Base-by-base conservation (phyloP, 805 yeast species). In the Teunomyces barrocoloradensis region DNA sequence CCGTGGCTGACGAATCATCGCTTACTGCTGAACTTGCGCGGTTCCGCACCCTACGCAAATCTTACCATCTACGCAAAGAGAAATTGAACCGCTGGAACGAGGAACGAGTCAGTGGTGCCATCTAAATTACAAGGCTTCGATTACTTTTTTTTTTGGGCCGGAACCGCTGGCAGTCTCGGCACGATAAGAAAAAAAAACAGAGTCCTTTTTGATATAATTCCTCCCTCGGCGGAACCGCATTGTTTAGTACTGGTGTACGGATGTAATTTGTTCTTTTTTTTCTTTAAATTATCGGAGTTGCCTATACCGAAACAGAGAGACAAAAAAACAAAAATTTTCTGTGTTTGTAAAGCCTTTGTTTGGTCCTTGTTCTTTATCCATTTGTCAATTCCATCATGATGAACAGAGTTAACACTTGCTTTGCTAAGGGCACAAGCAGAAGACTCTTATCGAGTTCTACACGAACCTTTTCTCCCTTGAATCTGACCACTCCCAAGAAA, bases 61-160 rank as follows among this genome's bases (percentile, higher is more conserved):
- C 33, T 40, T 71, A 69, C 51, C 76, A 73, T 53, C 51, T 62
- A 17, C 56, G 71, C 28, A 55, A 52, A 40, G 77, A 73, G 51
- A 71, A 70, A 53, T 51, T 71, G 47, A 59, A 68, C 50, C 49
- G 78, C 32, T 73, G 77, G 76, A 59, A 68, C 27, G 78, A 73
- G 48, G 77, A 73, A 48, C 52, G 78, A 28, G 75, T 72, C 0
- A 61, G 70, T 28, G 77, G 78, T n/a, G 49, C 49, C 10, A 28
- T 41, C n/a, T 49, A 32, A 15, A 25, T 18, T 18, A 4, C 21
- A 10, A 9, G 4, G 13, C 13, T 35, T 35, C 2, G 13, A 3
- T 18, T 6, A 6, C 9, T 32, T 32, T 13, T 32, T 30, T 30
- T 30, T 30, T 12, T 4, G 6, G 27, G 27, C 27, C 27, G 11